Base-by-base conservation (phyloP, 371 early-diverging fungal genomes). In the Mortierella sp. region DNA sequence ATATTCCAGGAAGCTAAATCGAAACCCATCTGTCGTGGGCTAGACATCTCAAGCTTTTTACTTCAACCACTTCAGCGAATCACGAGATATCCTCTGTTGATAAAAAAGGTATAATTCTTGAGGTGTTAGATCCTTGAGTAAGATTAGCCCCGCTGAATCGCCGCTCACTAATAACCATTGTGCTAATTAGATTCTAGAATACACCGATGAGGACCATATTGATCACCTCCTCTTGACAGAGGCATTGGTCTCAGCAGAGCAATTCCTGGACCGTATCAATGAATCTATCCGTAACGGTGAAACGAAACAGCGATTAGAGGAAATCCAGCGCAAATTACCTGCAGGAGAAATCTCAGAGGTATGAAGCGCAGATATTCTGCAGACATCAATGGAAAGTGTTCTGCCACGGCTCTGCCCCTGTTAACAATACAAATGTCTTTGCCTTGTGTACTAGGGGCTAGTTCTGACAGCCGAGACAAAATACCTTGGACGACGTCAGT, bases 11-110 rank as follows among this genome's bases (percentile, higher is more conserved):
- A 85, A 24, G 78, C 90, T 62, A 84, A 91, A 77, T 86, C 88
- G 66, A 85, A 92, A 86, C 92, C 94, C 0, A 86, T 90, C 52
- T 96, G 96, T 78, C 92, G 95, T 9, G 87, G 90, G 12, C 79
- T 98, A 62, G 95, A 96, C 52, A 88, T 98, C 5, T 91, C 93
- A 16, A 93, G 95, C 52, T 98, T 94, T 73, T 83, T 98, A 68
- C 86, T 98, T 39, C 89, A 95, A 47, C 99, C 99, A 8, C 92
- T 97, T 85, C 98, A 98, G 81, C 90, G 99, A 51, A 93, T 98
- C 39, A 97, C 96, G 40, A 87, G 97, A 83, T 97, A 97, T 83
- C 94, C 97, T 4, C 88, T 98, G 39, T 85, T 98, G 8, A 86
- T 98, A 54, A 92, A 93, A 59, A 94, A 96, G 85, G 91, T 55